Base-by-base conservation (phyloP, 2,329 filamentous ascomycete genomes). In the Seiridium cupressi region DNA sequence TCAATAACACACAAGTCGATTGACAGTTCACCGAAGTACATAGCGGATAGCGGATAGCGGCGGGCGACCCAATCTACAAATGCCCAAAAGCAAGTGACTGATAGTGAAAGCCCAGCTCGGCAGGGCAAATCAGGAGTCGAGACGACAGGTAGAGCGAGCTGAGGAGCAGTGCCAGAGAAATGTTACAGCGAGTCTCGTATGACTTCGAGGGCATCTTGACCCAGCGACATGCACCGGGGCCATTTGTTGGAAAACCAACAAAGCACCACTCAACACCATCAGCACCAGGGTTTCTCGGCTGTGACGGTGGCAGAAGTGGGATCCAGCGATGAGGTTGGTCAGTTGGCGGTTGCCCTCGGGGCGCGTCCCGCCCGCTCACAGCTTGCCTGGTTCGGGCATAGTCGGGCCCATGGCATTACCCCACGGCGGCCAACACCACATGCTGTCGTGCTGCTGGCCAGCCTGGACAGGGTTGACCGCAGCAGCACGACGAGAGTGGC, bases 401-500 rank as follows among this genome's bases (percentile, higher is more conserved):
- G 57, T 31, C 57, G 47, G 47, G 35, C 4, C 18, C 26, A 18
- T 10, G 38, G 36, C 47, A 47, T 49, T 56, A 56, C 53, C 53
- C 53, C 53, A 56, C 53, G 53, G 26, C 38, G 36, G 53, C 53
- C 53, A 18, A 35, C 51, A 57, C 26, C 35, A 32, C 40, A 34
- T 42, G 3, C 55, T 48, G 55, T 35, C 36, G 44, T 35, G 46
- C 44, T 58, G 54, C 55, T 58, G 55, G 55, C 13, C 55, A 51
- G 34, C 54, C 44, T 51, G 55, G 38, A 58, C 55, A 58, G 55
- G 55, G 55, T 49, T 49, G 34, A 51, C 9, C 47, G 55, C 55
- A 49, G 55, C 54, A 48, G 34, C 47, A 38, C 32, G 47, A 36
- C 55, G 13, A 13, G 42, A 57, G 34, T 32, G 26, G 55, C 35